Conservation (phyloP, 805 yeast species). For the Cyberlindnera lachancei region DNA sequence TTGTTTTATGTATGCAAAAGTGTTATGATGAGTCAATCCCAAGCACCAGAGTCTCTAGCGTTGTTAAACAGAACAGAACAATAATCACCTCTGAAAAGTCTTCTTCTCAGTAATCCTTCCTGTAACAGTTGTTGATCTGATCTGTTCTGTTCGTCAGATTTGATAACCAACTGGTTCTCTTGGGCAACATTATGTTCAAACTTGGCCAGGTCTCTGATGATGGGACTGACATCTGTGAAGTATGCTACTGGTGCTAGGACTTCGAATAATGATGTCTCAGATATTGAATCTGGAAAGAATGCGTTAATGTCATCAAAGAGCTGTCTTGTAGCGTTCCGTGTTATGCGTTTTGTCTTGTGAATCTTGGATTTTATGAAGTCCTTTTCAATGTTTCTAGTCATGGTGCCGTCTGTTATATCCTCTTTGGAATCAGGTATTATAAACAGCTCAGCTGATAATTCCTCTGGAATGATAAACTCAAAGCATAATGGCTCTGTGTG, state of each 20-base stretch:
- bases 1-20: no score
- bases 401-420: not conserved
- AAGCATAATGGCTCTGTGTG: constrained; percentile 27
- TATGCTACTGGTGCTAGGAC: constrained; percentile 5
- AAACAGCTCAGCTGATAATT: constrained; percentile 1
- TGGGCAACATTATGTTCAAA: constrained; percentile 5
- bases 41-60: not conserved
- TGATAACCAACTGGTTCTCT: constrained; percentile 2
- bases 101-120: not conserved
- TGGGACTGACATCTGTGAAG: constrained; percentile 18
- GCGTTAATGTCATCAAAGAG: constrained; percentile 6
- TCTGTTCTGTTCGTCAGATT: constrained; percentile 1
- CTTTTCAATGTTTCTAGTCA: constrained; percentile 7
- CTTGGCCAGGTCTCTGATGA: constrained; percentile 18
- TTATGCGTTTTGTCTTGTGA: constrained; percentile 8
- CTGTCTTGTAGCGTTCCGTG: constrained; percentile 9
- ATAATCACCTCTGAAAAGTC: constrained; percentile 1
- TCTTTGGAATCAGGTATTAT: constrained; percentile 4
- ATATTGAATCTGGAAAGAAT: constrained; percentile 1
- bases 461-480: constrained; percentile 30
- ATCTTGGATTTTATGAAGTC: constrained; percentile 11
- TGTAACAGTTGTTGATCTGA: not conserved
- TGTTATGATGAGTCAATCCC: not conserved
- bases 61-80: not conserved
- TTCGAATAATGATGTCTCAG: constrained; percentile 12